Base-by-base conservation (phyloP, 2,329 filamentous ascomycete species). In the Apiospora hydei region DNA sequence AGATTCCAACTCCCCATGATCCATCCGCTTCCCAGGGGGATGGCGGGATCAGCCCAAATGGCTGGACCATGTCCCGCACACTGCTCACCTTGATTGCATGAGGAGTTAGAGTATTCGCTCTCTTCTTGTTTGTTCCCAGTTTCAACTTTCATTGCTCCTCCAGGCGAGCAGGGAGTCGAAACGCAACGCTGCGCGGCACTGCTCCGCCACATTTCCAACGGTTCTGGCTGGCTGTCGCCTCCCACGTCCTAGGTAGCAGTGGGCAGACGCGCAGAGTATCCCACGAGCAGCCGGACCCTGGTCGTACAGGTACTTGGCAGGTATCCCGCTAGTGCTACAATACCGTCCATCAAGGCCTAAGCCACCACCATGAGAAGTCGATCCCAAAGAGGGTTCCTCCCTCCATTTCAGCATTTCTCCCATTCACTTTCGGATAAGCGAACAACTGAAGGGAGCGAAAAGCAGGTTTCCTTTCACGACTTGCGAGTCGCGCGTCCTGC, bases 111-210 rank as follows among this genome's bases (percentile, higher is more conserved):
- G 30, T 38, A 38, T 64, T 64, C 34, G 30, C 34, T 41, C 57
- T 64, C 57, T 64, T 64, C 30, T 41, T 64, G 57, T 64, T 38
- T 64, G 57, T 64, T 64, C 57, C 57, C 57, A 64, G 57, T 64
- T 64, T 64, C 57, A 64, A 64, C 57, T 64, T 64, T 64, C 57
- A 64, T 64, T 64, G 57, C 53, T 64, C 57, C 57, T 64, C 57
- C 57, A 41, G 57, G 57, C 57, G 57, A 64, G 57, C 57, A 64
- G 57, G 57, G 57, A 64, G 57, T 64, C 57, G 57, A 64, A 64
- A 64, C 57, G 57, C 41, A 64, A 64, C 34, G 57, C 18, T 64
- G 57, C 57, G 57, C 57, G 57, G 57, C 57, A 64, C 10, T 64
- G 57, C 57, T 64, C 57, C 57, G 57, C 57, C 57, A 64, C 57